Percentiles rank a stretch among this genome's conserved stretches.
Evolutionary conservation across 1,284 basidiomycete genomes (phyloP).

Genomic region (Trichosporon faecale): DNA sequence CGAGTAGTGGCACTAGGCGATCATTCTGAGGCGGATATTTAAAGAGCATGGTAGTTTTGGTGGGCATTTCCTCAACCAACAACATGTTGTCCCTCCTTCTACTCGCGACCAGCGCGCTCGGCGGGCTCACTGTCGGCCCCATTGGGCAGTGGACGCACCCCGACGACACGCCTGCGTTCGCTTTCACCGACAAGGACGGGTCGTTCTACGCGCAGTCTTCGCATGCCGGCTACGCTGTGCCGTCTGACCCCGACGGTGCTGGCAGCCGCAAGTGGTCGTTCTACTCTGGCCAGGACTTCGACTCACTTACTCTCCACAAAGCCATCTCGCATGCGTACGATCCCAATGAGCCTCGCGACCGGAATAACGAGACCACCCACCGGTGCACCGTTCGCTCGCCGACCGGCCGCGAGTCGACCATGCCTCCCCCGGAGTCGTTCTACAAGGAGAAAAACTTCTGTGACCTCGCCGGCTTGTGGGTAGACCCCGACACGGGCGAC

Average conservation of each 20-base stretch:
- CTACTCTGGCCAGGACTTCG: slow-evolving; percentile 13
- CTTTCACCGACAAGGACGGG: slow-evolving; percentile 19
- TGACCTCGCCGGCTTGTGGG: slow-evolving; percentile 20
- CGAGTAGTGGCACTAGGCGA: background rate
- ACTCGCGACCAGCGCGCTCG: background rate
- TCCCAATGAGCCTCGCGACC: slow-evolving; percentile 17
- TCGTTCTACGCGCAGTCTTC: slow-evolving; percentile 16
- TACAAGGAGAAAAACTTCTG: slow-evolving; percentile 23
- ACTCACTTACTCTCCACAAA: background rate
- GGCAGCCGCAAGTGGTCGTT: slow-evolving; percentile 16
- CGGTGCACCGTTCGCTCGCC: slow-evolving; percentile 19
- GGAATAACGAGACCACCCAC: slow-evolving; percentile 22
- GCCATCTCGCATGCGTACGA: slow-evolving; percentile 5
- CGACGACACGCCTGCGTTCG: slow-evolving; percentile 17
- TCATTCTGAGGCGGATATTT: background rate
- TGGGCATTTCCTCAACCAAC: background rate
- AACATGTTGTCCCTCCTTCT: background rate
- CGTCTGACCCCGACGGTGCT: background rate
- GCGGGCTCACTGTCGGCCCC: slow-evolving; percentile 2
- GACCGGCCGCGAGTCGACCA: slow-evolving; percentile 8
- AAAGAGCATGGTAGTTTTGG: background rate
- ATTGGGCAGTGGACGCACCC: slow-evolving; percentile 11
- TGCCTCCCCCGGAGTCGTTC: background rate
- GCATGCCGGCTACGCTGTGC: slow-evolving; percentile 14
- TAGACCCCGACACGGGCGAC: slow-evolving; percentile 24